Conservation (phyloP, 768 basidiomycete species). For the Hemileccinum rubropunctum region DNA sequence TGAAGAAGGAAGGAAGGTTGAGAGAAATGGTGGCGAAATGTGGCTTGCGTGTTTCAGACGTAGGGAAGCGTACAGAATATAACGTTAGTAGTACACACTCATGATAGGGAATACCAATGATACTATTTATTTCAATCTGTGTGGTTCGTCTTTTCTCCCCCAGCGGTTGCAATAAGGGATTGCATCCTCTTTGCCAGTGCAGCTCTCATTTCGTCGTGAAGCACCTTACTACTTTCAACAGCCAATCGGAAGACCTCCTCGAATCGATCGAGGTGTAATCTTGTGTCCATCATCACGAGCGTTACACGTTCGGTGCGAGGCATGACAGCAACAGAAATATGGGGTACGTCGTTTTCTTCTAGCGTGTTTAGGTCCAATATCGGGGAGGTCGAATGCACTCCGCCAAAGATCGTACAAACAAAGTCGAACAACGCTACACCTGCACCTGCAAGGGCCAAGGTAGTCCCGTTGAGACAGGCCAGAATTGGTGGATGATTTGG, state of each 20-base stretch:
- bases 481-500: constrained; percentile 89
- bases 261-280: constrained; percentile 90
- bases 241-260: constrained; percentile 84
- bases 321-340: constrained; percentile 85
- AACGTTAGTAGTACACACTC: background rate
- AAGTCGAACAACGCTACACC: constrained; percentile 92
- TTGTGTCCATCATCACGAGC: constrained; percentile 89
- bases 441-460: constrained; percentile 84
- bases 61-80: constrained; percentile 31
- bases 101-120: constrained; percentile 5
- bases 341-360: constrained; percentile 90
- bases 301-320: constrained; percentile 85
- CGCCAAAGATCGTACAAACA: constrained; percentile 85
- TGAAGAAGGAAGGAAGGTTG: constrained; percentile 97
- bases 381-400: constrained; percentile 77
- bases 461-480: constrained; percentile 92
- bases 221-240: constrained; percentile 68
- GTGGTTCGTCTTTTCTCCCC: constrained; percentile 35
- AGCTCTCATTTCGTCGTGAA: constrained; percentile 81
- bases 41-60: constrained; percentile 90
- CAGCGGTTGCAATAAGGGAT: constrained; percentile 57
- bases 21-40: constrained; percentile 86
- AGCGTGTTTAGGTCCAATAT: constrained; percentile 84
- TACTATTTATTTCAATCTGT: constrained; percentile 33
- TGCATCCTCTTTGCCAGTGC: constrained; percentile 65